phyloP scores from a whole-genome alignment of 257 asterid genomes.

The Osmanthus fragrans region DNA sequence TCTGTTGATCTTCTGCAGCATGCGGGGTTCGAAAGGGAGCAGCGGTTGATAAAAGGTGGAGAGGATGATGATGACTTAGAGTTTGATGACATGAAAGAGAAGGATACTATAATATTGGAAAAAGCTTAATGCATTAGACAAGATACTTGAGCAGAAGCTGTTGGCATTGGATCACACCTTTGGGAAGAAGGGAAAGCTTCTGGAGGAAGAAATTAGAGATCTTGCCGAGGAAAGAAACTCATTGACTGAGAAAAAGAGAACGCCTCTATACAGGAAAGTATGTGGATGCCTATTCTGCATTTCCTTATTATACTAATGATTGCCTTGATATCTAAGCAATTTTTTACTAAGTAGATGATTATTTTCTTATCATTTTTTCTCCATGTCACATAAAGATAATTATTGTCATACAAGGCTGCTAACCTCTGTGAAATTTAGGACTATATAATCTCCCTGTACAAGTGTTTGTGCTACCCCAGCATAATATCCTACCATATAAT shows the following conservation, averaged over 20 bases:
- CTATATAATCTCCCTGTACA: not conserved
- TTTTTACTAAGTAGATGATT: slow-evolving; percentile 1
- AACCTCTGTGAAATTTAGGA: not conserved
- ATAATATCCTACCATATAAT: not conserved
- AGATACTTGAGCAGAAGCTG: slow-evolving; percentile 69
- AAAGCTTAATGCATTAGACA: slow-evolving; percentile 73
- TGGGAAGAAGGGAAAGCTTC: slow-evolving; percentile 75
- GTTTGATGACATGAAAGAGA: slow-evolving; percentile 82
- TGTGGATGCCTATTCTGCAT: slow-evolving; percentile 22
- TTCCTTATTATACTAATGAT: not conserved
- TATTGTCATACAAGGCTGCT: not conserved
- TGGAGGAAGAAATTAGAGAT: slow-evolving; percentile 94
- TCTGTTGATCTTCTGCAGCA: slow-evolving; percentile 51
- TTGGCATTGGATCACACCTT: slow-evolving; percentile 83
- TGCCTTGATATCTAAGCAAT: not conserved
- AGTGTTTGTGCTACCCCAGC: not conserved
- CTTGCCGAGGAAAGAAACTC: slow-evolving; percentile 96
- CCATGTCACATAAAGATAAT: not conserved
- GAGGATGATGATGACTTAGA: slow-evolving; percentile 52
- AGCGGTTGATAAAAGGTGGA: slow-evolving; percentile 40
- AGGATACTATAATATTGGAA: slow-evolving; percentile 65
- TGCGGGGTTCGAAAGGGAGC: slow-evolving; percentile 51
- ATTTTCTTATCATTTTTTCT: not conserved
- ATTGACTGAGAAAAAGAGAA: slow-evolving; percentile 80
- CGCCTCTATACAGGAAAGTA: slow-evolving; percentile 83